phyloP scores from a whole-genome alignment of 495 filamentous ascomycete genomes.

The Penicillium soppii region DNA sequence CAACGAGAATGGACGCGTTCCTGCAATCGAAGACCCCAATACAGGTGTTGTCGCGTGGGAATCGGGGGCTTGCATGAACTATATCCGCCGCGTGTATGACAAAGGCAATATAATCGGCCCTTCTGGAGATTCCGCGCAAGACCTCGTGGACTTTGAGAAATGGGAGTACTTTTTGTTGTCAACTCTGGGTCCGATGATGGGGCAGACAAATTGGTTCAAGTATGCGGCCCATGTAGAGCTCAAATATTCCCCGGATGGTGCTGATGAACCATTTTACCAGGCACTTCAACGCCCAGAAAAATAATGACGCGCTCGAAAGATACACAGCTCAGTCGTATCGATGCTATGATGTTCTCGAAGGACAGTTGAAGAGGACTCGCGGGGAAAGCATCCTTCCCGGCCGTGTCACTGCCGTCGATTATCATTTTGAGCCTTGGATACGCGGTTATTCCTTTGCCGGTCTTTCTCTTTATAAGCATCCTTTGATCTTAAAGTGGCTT shows the following conservation, averaged over 20 bases:
- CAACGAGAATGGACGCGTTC: constrained; percentile 88
- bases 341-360: constrained; percentile 42
- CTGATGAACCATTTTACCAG: constrained; percentile 3
- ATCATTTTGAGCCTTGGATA: constrained; percentile 49
- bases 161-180: constrained; percentile 46
- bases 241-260: neutral
- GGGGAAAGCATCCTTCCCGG: constrained; percentile 37
- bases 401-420: constrained; percentile 38
- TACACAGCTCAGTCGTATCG: constrained; percentile 39
- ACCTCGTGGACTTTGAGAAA: constrained; percentile 45
- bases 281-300: constrained; percentile 30
- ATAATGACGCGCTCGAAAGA: constrained; percentile 39
- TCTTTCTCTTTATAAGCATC: constrained; percentile 42
- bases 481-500: constrained; percentile 29
- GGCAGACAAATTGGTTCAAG: constrained; percentile 44
- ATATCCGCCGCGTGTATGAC: constrained; percentile 36
- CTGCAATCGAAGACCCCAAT: constrained; percentile 58
- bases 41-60: constrained; percentile 43
- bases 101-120: constrained; percentile 23
- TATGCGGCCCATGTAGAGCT: constrained; percentile 4
- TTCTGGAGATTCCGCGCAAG: constrained; percentile 32
- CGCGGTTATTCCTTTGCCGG: constrained; percentile 36
- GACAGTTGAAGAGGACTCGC: constrained; percentile 36
- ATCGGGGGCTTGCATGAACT: constrained; percentile 39
- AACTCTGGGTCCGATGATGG: constrained; percentile 42